A percentile compares a stretch with the other conserved stretches of the same genome.
Evolutionary conservation across 352 stramenopile genomes (phyloP).

Genomic region (Phytopythium litorale): DNA sequence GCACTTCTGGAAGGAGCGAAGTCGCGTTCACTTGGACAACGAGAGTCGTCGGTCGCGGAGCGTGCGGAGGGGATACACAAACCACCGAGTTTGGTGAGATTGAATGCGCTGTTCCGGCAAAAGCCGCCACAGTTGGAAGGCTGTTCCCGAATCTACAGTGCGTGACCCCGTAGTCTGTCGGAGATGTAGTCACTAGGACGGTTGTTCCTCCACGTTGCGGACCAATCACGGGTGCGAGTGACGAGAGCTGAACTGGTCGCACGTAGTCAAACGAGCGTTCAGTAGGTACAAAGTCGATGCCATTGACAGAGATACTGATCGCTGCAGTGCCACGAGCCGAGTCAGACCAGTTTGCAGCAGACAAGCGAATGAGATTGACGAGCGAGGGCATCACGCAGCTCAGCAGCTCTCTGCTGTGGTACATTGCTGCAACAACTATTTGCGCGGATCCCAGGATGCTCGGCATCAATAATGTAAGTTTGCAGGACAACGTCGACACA

Average conservation of each 20-base stretch:
- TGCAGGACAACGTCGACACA: conserved; percentile 21
- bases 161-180: conserved; percentile 6
- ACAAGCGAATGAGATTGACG: conserved; percentile 7
- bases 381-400: conserved; percentile 28
- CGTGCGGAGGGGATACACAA: conserved; percentile 22
- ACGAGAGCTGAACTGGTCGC: conserved; percentile 11
- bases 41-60: conserved; percentile 15
- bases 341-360: conserved; percentile 13
- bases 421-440: conserved; percentile 15
- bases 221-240: conserved; percentile 15
- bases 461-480: conserved; percentile 24
- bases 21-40: conserved; percentile 4
- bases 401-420: conserved; percentile 21
- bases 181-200: conserved; percentile 10
- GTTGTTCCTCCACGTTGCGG: conserved; percentile 25
- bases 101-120: background rate
- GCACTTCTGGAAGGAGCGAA: conserved; percentile 16
- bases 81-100: conserved; percentile 6
- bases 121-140: conserved; percentile 5
- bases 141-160: conserved; percentile 34
- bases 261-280: conserved; percentile 24
- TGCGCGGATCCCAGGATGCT: conserved; percentile 12
- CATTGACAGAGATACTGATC: conserved; percentile 47
- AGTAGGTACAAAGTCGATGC: conserved; percentile 31
- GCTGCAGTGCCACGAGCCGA: conserved; percentile 14